phyloP scores from a whole-genome alignment of 1,139 yeast genomes.

The Saccharomyces hybrid region DNA sequence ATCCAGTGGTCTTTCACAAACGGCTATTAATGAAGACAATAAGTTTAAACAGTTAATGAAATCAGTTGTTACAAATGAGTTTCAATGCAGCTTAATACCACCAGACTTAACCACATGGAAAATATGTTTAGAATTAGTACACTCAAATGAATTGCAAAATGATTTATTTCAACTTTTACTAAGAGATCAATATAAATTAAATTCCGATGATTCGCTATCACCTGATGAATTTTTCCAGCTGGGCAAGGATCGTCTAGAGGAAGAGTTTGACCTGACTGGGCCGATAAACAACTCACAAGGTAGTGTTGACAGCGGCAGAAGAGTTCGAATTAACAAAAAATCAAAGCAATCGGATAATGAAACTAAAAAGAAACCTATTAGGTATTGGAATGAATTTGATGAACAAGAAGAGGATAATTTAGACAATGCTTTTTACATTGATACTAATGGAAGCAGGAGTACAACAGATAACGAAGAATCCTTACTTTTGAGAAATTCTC shows the following conservation, averaged over 20 bases:
- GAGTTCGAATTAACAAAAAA: slow-evolving; percentile 1
- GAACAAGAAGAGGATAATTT: slow-evolving; percentile 47
- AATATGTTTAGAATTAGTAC: slow-evolving; percentile 26
- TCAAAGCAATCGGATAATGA: neutral
- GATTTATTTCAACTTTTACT: slow-evolving; percentile 31
- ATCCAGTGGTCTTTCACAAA: neutral
- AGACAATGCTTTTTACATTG: slow-evolving; percentile 23
- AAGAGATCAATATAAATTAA: slow-evolving; percentile 13
- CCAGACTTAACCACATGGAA: slow-evolving; percentile 27
- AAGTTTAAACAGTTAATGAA: slow-evolving; percentile 2
- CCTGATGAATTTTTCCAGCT: slow-evolving; percentile 21
- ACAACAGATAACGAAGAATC: slow-evolving; percentile 11
- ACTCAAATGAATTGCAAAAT: slow-evolving; percentile 32
- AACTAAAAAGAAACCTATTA: slow-evolving; percentile 20
- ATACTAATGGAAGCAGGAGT: slow-evolving; percentile 7
- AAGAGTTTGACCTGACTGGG: neutral
- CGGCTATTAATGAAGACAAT: neutral
- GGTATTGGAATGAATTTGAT: slow-evolving; percentile 72
- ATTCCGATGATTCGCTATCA: slow-evolving; percentile 9
- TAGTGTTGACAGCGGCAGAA: neutral
- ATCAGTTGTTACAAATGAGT: slow-evolving; percentile 10
- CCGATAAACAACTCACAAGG: neutral
- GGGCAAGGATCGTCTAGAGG: slow-evolving; percentile 8
- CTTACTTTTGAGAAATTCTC: neutral
- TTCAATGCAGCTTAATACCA: slow-evolving; percentile 33